Base-by-base conservation (phyloP, 176 grass and related monocot genomes). In the Eragrostis curvula region DNA sequence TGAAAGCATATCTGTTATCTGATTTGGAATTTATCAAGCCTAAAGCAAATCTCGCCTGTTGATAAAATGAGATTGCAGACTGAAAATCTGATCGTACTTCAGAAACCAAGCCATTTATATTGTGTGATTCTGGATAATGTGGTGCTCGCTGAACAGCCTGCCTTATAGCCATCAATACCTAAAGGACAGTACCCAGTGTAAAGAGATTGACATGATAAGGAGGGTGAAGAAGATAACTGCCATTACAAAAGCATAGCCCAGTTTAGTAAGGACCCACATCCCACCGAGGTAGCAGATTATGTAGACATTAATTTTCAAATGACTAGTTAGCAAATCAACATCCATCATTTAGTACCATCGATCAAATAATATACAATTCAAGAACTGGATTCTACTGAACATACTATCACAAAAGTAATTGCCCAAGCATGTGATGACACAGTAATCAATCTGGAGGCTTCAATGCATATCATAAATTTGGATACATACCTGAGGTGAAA, bases 91-190 rank as follows among this genome's bases (percentile, higher is more conserved):
- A 87, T 23, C 84, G 89, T 82, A 90, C 91, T 95, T 98, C 93
- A 89, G 81, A 93, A 85, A 90, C 49, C 71, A 98, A 87, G 29
- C 96, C 96, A 77, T 87, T 90, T 80, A 98, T 80, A 87, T 98
- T 98, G 86, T 98, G 96, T 18, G 89, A 85, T 73, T 95, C 92
- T 40, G 96, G 79, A 66, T 75, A 93, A 83, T 90, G 81, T 80
- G 92, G 96, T 20, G 87, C 86, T 51, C 88, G 76, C 57, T 90
- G 92, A 87, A 98, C 86, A 86, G 96, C 88, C 87, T 95, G 96
- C 52, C 81, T 87, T 93, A 93, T 77, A 84, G 96, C 96, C 86
- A 89, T 88, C 39, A 93, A 78, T 76, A 95, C 92, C 96, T 98
- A 82, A 55, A 79, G 63, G 49, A 81, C 74, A 46, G 78, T n/a